Conservation (phyloP, 352 stramenopile genomes). For the Thalassiosira oceanica region DNA sequence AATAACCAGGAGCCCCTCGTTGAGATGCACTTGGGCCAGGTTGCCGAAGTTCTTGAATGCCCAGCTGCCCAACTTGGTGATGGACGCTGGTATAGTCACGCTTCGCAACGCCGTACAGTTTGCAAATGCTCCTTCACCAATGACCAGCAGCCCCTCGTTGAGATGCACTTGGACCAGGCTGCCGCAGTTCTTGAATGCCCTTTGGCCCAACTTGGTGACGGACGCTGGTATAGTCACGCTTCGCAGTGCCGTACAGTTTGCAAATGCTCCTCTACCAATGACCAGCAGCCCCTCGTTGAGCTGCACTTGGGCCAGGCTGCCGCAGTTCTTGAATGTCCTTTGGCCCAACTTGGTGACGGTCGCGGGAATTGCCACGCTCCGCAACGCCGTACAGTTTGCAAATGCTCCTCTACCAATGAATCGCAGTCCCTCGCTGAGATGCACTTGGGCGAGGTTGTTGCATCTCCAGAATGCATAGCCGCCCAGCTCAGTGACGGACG, state of each 20-base stretch:
- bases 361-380: background rate
- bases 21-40: background rate
- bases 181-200: background rate
- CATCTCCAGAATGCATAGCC: background rate
- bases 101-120: background rate
- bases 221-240: background rate
- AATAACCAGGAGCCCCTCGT: background rate
- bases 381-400: background rate
- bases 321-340: constrained; percentile 1
- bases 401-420: background rate
- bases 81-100: background rate
- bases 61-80: background rate
- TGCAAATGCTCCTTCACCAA: background rate
- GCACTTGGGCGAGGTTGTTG: background rate
- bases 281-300: background rate
- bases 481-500: background rate
- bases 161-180: background rate
- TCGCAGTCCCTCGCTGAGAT: background rate
- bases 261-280: constrained; percentile 1
- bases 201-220: background rate
- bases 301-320: background rate
- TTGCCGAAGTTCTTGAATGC: background rate
- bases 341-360: too few relatives aligned
- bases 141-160: background rate
- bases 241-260: background rate